These are phyloP conservation scores for Chytridium lagenaria DNA, from an alignment of 371 early-diverging fungal genomes.

Conservation along the genomic window DNA sequence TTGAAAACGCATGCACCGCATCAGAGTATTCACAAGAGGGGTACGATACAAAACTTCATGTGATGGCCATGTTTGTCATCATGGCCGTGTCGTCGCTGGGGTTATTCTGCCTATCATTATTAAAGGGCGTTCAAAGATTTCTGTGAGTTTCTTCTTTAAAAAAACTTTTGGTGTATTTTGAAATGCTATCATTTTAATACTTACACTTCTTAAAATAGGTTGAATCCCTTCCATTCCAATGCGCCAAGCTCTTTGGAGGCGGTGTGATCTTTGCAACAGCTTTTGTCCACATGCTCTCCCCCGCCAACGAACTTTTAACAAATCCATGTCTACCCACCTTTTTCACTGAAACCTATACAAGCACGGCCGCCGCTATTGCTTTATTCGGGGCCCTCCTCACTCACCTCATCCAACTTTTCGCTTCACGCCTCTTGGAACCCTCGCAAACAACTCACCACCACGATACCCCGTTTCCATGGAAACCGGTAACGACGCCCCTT, in stretches of 20 bases:
- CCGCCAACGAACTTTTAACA: slow-evolving; percentile 33
- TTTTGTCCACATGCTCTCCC: slow-evolving; percentile 45
- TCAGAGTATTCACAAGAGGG: no score
- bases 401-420: slow-evolving; percentile 36
- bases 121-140: no score
- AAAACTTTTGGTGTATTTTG: no score
- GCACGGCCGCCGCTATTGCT: slow-evolving; percentile 37
- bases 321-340: slow-evolving; percentile 39
- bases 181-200: no score
- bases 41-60: no score
- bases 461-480: not conserved
- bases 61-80: no score
- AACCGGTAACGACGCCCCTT: not conserved
- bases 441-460: not conserved
- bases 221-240: slow-evolving; percentile 20
- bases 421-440: not conserved
- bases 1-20: no score
- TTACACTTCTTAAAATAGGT: no score
- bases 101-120: no score
- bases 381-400: slow-evolving; percentile 36
- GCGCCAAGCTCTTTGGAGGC: slow-evolving; percentile 38
- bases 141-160: no score
- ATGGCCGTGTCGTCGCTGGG: no score
- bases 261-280: no score
- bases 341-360: slow-evolving; percentile 30